Base-by-base conservation (phyloP, 225 moss, liverwort and hornwort genomes). In the Polytrichum commune region DNA sequence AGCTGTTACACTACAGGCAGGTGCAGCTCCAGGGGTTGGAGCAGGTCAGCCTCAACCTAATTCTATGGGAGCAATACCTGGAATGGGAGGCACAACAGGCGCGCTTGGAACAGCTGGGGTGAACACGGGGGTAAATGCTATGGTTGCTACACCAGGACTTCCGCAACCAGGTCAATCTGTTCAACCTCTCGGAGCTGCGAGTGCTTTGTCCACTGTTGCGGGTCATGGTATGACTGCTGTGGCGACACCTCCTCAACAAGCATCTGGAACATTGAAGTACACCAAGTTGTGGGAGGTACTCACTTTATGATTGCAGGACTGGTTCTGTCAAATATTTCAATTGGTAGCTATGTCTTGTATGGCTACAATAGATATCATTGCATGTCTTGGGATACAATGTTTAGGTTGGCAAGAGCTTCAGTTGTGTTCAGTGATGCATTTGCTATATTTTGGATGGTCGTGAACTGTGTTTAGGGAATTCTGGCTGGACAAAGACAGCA, bases 221-320 rank as follows among this genome's bases (percentile, higher is more conserved):
- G 72, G 75, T 18, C 78, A 78, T 32, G n/a, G 79, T 28, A 72
- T 82, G 19, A 27, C 85, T 61, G 53, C 84, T 61, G 78, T 76
- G 66, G 84, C 77, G 57, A 87, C 92, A 46, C 87, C 89, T 26
- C 88, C 85, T 54, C 96, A 85, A n/a, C 93, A 85, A 77, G 27
- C 80, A 27, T 72, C 80, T 60, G 85, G 77, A 73, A 74, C 84
- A 53, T 24, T 85, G 54, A 98, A 92, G 79, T 98, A 98, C 54
- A 87, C 91, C 29, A 98, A 85, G 73, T 82, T 98, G 71, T 98
- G 97, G 97, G 97, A 92, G 90, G 95, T 93, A 76, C 57, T 67
- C n/a, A 53, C 54, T 63, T 63, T 13, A 19, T 29, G 66, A 56
- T 79, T 70, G 67, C 72, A 55, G 10, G 46, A 46, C 13, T 46